Base-by-base conservation (phyloP, 495 filamentous ascomycete species). In the Neurospora cerealis region DNA sequence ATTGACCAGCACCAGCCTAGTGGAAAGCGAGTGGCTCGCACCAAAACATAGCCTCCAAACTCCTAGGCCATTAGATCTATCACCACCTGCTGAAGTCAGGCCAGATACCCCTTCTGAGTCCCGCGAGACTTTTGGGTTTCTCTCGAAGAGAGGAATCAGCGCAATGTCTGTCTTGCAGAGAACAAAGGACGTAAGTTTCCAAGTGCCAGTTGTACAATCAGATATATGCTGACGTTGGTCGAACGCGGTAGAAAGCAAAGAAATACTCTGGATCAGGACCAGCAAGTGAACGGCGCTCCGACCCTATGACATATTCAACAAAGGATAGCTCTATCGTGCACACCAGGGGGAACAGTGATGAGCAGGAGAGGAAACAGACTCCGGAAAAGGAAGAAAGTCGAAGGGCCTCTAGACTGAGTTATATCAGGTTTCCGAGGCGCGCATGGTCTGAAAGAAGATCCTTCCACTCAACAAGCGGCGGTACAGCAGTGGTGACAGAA, bases 21-120 rank as follows among this genome's bases (percentile, higher is more conserved):
- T 60, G n/a, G 73, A 75, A 8, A 60, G 48, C 17, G 79, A 77
- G 39, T 75, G 78, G 73, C 71, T 76, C 4, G 24, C 77, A 21
- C 76, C 76, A 10, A 77, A 75, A 21, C 40, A 75, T 66, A 19
- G 54, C 54, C 28, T 66, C 13, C 54, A 66, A 15, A 66, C 54
- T 4, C 54, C 54, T 66, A 66, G 28, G 54, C 15, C 28, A 8
- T 34, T 19, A 19, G 28, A 34, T 36, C 54, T 69, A 39, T 32
- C 24, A 19, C 39, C 46, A 15, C 37, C 69, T 21, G 39, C 28
- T 11, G 60, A 70, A 28, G 28, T 39, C n/a, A 70, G 28, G 8
- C 9, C 69, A 13, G 44, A 70, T 21, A 13, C n/a, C 17, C 54
- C 54, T 34, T 7, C 54, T 19, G 54, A 34, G 13, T 34, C 54